These are phyloP conservation scores for Penicillium cosmopolitanum DNA, from an alignment of 495 filamentous ascomycete genomes.

Conservation along the genomic window DNA sequence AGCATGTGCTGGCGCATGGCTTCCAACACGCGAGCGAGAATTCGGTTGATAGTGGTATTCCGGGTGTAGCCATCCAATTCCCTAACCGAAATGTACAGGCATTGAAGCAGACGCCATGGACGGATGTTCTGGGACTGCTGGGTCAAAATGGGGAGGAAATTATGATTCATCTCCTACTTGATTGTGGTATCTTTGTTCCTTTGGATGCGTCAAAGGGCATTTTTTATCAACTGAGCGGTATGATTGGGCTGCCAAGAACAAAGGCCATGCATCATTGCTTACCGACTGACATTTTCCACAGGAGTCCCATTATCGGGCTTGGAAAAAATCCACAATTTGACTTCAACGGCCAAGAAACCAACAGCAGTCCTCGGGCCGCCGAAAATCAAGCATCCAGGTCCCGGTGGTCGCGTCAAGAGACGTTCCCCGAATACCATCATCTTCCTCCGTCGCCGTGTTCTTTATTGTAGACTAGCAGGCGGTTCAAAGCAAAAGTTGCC, in stretches of 20 bases:
- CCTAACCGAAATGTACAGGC: slow-evolving; percentile 71
- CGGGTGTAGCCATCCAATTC: slow-evolving; percentile 56
- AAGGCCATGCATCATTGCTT: not conserved
- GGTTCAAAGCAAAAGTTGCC: slow-evolving; percentile 67
- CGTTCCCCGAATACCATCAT: slow-evolving; percentile 61
- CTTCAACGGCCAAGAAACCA: not conserved
- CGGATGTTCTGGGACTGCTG: slow-evolving; percentile 67
- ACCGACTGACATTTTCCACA: slow-evolving; percentile 18
- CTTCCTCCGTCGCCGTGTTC: slow-evolving; percentile 82
- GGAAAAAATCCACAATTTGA: slow-evolving; percentile 27
- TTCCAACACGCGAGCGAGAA: slow-evolving; percentile 55
- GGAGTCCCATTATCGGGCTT: slow-evolving; percentile 53
- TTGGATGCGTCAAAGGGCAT: slow-evolving; percentile 63
- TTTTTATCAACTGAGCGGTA: slow-evolving; percentile 80
- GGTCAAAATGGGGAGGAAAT: slow-evolving; percentile 77
- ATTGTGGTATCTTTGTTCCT: slow-evolving; percentile 76
- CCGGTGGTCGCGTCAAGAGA: not conserved
- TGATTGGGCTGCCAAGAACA: slow-evolving; percentile 20
- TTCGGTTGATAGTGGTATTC: slow-evolving; percentile 48
- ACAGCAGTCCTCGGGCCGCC: not conserved
- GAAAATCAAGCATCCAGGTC: slow-evolving; percentile 4
- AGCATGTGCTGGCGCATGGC: slow-evolving; percentile 80
- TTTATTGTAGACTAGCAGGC: slow-evolving; percentile 75
- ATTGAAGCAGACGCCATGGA: slow-evolving; percentile 75
- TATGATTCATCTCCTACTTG: slow-evolving; percentile 78